Conservation (phyloP, 1,139 yeast genomes). For the Candida pseudocylindracea region DNA sequence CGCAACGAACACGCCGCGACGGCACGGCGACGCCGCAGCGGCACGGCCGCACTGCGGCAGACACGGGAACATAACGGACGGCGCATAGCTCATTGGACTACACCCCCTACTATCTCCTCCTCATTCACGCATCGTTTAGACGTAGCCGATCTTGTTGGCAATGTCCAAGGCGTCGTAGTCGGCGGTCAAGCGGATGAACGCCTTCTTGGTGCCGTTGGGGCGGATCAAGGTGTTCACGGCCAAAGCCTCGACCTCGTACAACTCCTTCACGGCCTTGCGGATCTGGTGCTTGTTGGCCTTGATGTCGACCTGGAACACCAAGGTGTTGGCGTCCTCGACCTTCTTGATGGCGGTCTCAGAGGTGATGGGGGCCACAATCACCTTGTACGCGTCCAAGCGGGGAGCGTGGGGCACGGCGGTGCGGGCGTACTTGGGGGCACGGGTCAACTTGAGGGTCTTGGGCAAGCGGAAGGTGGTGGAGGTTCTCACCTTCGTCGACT, state of each 20-base stretch:
- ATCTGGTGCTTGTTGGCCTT: slow-evolving; percentile 97
- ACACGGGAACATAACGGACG: no score
- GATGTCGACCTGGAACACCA: slow-evolving; percentile 94
- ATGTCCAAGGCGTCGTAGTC: slow-evolving; percentile 99
- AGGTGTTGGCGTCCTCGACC: slow-evolving; percentile 98
- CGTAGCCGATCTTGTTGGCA: slow-evolving; percentile 99
- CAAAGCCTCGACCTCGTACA: slow-evolving; percentile 87
- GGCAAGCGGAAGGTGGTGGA: slow-evolving; percentile 93
- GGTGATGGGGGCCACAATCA: slow-evolving; percentile 88
- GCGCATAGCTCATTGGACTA: no score
- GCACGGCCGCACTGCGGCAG: no score
- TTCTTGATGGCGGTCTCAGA: slow-evolving; percentile 98
- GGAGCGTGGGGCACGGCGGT: slow-evolving; percentile 95
- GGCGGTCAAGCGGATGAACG: slow-evolving; percentile 97
- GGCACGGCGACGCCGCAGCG: no score
- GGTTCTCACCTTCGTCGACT: slow-evolving; percentile 87
- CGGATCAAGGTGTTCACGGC: slow-evolving; percentile 92
- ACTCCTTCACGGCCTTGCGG: slow-evolving; percentile 95
- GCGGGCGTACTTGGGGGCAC: slow-evolving; percentile 89
- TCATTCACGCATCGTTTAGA: slow-evolving; percentile 17
- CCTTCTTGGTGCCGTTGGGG: slow-evolving; percentile 99
- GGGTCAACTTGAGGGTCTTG: slow-evolving; percentile 86
- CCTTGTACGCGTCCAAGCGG: slow-evolving; percentile 93
- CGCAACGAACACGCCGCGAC: no score
- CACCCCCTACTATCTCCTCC: no score